Conservation (phyloP, 768 basidiomycete genomes). For the Heimioporus sp. region DNA sequence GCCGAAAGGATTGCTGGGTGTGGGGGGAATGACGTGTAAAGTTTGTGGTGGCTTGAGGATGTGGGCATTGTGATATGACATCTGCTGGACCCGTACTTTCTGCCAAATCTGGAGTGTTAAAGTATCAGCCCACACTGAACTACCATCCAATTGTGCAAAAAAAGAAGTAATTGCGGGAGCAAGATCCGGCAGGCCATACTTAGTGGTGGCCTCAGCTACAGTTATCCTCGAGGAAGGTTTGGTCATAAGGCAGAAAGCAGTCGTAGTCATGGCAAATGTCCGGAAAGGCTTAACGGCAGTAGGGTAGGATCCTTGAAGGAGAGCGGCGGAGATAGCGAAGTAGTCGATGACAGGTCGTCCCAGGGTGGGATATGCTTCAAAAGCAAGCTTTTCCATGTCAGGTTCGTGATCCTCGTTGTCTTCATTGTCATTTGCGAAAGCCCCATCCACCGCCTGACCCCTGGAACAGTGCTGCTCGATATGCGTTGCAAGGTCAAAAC, state of each 20-base stretch:
- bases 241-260: conserved; percentile 2
- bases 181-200: neutral
- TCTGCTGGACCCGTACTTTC: conserved; percentile 22
- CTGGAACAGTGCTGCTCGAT: too few species aligned
- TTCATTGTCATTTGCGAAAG: neutral
- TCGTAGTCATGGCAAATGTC: neutral
- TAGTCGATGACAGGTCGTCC: neutral
- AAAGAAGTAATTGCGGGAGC: neutral
- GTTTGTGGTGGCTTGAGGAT: conserved; percentile 11
- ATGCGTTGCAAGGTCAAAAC: neutral
- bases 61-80: conserved; percentile 19
- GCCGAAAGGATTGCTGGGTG: conserved; percentile 5
- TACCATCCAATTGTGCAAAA: neutral
- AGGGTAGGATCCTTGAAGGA: conserved; percentile 13
- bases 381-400: neutral
- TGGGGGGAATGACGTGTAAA: conserved; percentile 1
- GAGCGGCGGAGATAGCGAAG: neutral
- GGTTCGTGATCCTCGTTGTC: neutral
- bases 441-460: too few species aligned
- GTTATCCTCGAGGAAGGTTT: neutral
- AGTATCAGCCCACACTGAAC: neutral
- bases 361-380: neutral
- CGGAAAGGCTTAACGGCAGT: conserved; percentile 1
- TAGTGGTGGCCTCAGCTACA: neutral
- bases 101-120: conserved; percentile 28